phyloP scores from a whole-genome alignment of 2,329 filamentous ascomycete genomes.

The Pseudocercospora eumusae region DNA sequence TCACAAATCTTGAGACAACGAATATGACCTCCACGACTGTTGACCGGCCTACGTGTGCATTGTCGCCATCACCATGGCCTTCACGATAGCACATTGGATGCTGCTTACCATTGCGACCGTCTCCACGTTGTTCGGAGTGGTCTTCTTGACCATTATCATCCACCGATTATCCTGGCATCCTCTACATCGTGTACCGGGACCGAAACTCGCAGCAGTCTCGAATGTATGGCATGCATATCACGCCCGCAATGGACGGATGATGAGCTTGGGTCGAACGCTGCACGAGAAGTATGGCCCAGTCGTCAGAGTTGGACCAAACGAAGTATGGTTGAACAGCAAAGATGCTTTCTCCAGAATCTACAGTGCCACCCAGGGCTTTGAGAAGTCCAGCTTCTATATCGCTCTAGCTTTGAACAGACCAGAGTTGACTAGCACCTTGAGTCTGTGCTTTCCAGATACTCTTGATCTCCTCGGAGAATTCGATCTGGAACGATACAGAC shows the following conservation, averaged over 20 bases:
- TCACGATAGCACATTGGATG: neutral
- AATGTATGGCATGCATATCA: slow-evolving; percentile 26
- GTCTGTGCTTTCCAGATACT: slow-evolving; percentile 19
- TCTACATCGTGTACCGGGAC: neutral
- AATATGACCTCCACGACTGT: neutral
- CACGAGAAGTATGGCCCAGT: slow-evolving; percentile 46
- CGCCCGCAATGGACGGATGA: slow-evolving; percentile 25
- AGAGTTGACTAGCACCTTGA: slow-evolving; percentile 9
- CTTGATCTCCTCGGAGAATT: slow-evolving; percentile 25
- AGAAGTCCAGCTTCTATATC: slow-evolving; percentile 26
- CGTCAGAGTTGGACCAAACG: slow-evolving; percentile 51
- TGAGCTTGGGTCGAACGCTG: slow-evolving; percentile 28
- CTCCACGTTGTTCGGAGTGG: neutral
- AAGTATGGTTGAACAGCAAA: slow-evolving; percentile 39
- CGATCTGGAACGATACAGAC: slow-evolving; percentile 23
- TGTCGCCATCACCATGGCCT: neutral
- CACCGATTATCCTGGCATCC: neutral
- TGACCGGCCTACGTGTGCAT: neutral
- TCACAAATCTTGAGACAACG: neutral
- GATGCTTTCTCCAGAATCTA: slow-evolving; percentile 23
- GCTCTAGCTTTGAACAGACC: slow-evolving; percentile 23
- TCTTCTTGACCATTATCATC: neutral
- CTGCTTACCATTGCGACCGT: neutral
- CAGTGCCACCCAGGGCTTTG: slow-evolving; percentile 20
- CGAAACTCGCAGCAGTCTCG: slow-evolving; percentile 4